Evolutionary conservation across 495 filamentous ascomycete genomes (phyloP), one percentile per base, ranked within the genome.

Genomic region (Tuber indicum): DNA sequence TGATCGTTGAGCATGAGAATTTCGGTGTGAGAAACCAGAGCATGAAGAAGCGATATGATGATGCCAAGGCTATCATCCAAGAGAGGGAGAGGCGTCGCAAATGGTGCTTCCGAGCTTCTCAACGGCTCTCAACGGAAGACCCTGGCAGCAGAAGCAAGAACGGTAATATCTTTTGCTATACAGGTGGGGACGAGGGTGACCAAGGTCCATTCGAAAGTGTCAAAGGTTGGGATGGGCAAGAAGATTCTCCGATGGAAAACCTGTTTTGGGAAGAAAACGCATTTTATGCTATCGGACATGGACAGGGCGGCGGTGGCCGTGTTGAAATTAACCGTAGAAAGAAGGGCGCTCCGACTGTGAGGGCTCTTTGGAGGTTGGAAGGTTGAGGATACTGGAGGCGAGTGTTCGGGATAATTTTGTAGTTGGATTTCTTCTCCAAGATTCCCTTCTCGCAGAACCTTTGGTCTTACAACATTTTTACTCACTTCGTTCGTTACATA

Each of bases 181-280:
- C 26, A 0, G 46, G 41, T 42, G 49, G 23, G 8, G 26, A 5
- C 14, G 14, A 36, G 26, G 10, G 74, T 42, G 16, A 0, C 16
- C 26, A 36, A 26, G 46, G 23, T 14, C 39, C 14, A 36, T n/a
- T n/a, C 41, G 75, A 73, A 42, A 26, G 21, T 44, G 21, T 66
- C 17, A 66, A 66, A 8, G 26, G 26, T 36, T 66, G 26, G 12
- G 26, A 23, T 43, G 74, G 71, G 16, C 75, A 76, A 39, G 71
- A 72, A 52, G 72, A 44, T 1, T 46, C 70, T 1, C 75, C 75
- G 49, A 39, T 44, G 4, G 81, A 82, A 52, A 71, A 80, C 23
- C 71, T 82, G 47, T 73, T 74, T 32, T 82, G 81, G 81, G 81
- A 82, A 66, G 81, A 82, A 62, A 82, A 81, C 74, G 80, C 74